Base-by-base conservation (phyloP, 495 filamentous ascomycete genomes). In the Neurospora sp. region DNA sequence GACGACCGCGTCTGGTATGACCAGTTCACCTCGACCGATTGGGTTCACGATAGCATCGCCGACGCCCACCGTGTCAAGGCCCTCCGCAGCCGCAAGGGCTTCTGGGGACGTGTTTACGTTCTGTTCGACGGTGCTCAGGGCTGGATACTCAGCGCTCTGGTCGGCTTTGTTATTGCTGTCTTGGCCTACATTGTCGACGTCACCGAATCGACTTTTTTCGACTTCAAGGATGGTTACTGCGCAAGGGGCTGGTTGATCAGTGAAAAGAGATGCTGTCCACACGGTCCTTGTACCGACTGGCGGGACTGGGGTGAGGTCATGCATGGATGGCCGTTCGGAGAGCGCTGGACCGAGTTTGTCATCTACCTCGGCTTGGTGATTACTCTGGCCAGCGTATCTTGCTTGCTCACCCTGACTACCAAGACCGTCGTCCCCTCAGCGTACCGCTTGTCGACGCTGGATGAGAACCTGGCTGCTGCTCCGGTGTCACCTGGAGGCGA, bases 1-100 rank as follows among this genome's bases (percentile, higher is more conserved):
- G 93, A 99, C 77, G 94, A 99, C 69, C 89, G 96, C 20, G 92
- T 96, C 14, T 99, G 96, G 96, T 99, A 99, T 82, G 95, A 99
- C 83, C 96, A 99, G 81, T 98, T 98, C 81, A 98, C 95, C 7
- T 97, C 93, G 11, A 98, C 95, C 76, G 96, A 99, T 81, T 98
- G 95, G 96, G 96, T 99, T 9, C 94, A 97, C 78, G 96, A 99
- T 77, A 96, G 92, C 80, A 97, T 98, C 74, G 94, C 94, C 77
- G 96, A 99, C 81, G 93, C 94, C 59, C 92, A 91, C 71, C 91
- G 96, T 61, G 89, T 96, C 44, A 96, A 94, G 75, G 89, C 89
- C 68, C 86, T 98, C 38, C 88, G 93, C 61, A 89, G 86, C 74
- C 86, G 94, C 7, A 97, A 92, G 81, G 96, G 95, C 80, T 85